phyloP scores from a whole-genome alignment of 345 rosid species.

The Sonneratia caseolaris region DNA sequence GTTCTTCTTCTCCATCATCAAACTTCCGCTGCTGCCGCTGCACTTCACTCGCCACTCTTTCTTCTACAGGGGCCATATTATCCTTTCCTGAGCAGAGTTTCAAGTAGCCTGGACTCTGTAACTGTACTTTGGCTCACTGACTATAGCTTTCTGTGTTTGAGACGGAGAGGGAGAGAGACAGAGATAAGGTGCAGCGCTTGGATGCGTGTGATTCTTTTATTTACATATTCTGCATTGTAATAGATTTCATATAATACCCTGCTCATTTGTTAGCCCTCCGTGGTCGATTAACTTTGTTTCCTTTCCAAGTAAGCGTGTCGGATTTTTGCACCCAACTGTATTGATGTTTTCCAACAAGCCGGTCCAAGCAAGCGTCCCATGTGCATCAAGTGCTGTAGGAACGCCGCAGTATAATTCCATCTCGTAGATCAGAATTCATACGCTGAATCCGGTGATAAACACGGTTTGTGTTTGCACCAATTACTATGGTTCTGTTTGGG shows the following conservation, averaged over 20 bases:
- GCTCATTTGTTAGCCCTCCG: no score
- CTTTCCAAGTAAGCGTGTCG: not conserved
- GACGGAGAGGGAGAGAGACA: no score
- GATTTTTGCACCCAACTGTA: no score
- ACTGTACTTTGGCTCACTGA: no score
- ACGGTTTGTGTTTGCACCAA: no score
- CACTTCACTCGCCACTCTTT: not conserved
- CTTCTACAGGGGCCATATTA: slow-evolving; percentile 1
- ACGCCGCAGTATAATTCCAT: no score
- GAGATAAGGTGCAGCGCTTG: slow-evolving; percentile 4
- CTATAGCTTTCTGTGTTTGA: not conserved
- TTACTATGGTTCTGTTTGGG: no score
- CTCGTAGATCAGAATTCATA: no score
- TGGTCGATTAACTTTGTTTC: not conserved
- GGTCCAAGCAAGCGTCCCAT: no score
- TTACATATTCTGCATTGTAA: not conserved
- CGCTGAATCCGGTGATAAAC: no score
- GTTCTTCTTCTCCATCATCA: slow-evolving; percentile 10
- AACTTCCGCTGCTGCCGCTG: not conserved
- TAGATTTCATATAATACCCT: not conserved
- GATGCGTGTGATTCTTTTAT: slow-evolving; percentile 12
- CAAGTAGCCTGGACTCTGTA: not conserved
- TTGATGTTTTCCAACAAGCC: not conserved
- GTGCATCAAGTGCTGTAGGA: no score
- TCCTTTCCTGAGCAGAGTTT: not conserved